Evolutionary conservation across 345 rosid species (phyloP).

Genomic region (Camelina neglecta): DNA sequence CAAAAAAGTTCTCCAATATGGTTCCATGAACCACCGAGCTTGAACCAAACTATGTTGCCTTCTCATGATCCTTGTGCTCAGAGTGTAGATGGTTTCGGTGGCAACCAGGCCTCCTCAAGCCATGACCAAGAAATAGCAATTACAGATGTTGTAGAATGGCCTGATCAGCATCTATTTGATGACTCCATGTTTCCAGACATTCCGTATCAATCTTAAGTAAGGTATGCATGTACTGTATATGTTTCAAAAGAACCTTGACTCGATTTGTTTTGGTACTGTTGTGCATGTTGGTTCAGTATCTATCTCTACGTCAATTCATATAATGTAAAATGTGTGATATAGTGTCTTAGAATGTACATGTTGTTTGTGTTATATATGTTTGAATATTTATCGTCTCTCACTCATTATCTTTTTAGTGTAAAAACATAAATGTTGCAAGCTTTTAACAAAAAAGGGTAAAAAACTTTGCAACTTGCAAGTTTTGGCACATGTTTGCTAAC

Average conservation of each 20-base stretch:
- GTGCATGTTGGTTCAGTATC: constrained; percentile 28
- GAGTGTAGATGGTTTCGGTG: constrained; percentile 20
- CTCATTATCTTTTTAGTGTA: too few relatives aligned
- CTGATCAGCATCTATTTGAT: constrained; percentile 43
- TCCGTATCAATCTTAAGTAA: constrained; percentile 38
- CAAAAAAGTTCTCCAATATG: constrained; percentile 35
- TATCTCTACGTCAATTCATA: constrained; percentile 19
- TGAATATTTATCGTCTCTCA: background rate
- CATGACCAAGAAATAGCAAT: constrained; percentile 38
- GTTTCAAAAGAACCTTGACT: constrained; percentile 8
- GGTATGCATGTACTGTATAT: constrained; percentile 24
- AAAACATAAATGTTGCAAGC: too few relatives aligned
- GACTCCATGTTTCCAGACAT: constrained; percentile 39
- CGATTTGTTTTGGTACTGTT: constrained; percentile 11
- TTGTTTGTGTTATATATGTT: constrained; percentile 2
- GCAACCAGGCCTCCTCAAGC: constrained; percentile 39
- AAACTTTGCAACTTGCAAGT: too few relatives aligned
- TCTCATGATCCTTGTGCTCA: constrained; percentile 32
- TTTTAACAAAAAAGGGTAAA: too few relatives aligned
- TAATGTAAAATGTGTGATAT: constrained; percentile 29
- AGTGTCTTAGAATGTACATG: constrained; percentile 32
- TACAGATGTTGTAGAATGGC: constrained; percentile 27
- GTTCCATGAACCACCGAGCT: constrained; percentile 39
- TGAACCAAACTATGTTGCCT: constrained; percentile 32
- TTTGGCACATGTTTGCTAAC: too few relatives aligned